phyloP scores from a whole-genome alignment of 805 yeast species.

The Tetrapisispora namnaoensis region DNA sequence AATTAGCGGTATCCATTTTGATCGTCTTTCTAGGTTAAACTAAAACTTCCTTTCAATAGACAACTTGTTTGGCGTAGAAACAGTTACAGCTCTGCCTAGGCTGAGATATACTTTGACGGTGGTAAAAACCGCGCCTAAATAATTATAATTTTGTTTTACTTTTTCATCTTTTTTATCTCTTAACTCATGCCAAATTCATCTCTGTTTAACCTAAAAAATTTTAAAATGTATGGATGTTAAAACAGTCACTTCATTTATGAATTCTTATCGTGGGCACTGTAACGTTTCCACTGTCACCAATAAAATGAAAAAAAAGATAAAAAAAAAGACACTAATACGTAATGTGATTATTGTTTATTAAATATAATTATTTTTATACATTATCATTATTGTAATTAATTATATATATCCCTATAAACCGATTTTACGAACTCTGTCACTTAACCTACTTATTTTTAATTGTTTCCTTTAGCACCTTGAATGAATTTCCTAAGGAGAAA shows the following conservation, averaged over 20 bases:
- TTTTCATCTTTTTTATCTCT: too few relatives aligned
- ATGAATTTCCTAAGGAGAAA: conserved; percentile 21
- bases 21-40: too few relatives aligned
- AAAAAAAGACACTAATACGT: not conserved
- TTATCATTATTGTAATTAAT: not conserved
- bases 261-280: not conserved
- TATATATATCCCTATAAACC: not conserved
- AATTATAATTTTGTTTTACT: too few relatives aligned
- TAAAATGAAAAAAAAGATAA: not conserved
- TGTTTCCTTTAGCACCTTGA: conserved; percentile 28
- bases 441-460: conserved; percentile 3
- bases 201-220: too few relatives aligned
- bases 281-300: not conserved
- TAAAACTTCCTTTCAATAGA: too few relatives aligned
- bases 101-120: too few relatives aligned
- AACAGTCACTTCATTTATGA: not conserved
- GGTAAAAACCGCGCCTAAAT: too few relatives aligned
- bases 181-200: too few relatives aligned
- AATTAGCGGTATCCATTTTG: too few relatives aligned
- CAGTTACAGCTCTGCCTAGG: too few relatives aligned
- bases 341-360: not conserved
- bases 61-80: too few relatives aligned
- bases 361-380: not conserved
- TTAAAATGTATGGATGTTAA: not conserved
- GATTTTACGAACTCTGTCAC: not conserved